These are phyloP conservation scores for Parietichytrium sp. DNA, from an alignment of 108 stramenopile genomes.

Conservation along the genomic window DNA sequence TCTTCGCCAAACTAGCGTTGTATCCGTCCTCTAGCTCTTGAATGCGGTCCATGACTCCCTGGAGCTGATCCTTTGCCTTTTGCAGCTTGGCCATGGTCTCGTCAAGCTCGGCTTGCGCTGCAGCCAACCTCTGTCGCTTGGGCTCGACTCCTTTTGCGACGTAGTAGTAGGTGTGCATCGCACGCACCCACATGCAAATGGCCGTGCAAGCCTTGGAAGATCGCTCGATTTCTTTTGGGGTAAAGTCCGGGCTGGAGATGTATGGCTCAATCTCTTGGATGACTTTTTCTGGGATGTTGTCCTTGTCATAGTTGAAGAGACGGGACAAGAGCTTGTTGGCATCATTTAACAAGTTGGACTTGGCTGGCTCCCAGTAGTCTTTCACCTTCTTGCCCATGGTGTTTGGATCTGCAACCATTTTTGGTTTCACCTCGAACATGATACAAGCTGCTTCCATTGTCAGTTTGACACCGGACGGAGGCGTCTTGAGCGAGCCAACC, in stretches of 20 bases:
- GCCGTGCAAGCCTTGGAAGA: constrained; percentile 65
- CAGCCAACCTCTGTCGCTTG: constrained; percentile 59
- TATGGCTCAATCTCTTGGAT: constrained; percentile 61
- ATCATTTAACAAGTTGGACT: constrained; percentile 55
- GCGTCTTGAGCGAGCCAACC: constrained; percentile 57
- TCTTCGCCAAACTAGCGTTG: constrained; percentile 58
- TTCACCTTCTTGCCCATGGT: constrained; percentile 54
- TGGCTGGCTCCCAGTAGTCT: constrained; percentile 62
- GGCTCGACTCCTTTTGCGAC: constrained; percentile 65
- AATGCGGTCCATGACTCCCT: constrained; percentile 56
- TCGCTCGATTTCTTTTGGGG: constrained; percentile 60
- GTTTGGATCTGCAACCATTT: constrained; percentile 57
- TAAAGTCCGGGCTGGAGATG: constrained; percentile 59
- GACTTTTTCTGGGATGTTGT: constrained; percentile 63
- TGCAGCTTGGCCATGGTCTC: constrained; percentile 53
- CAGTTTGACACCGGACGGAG: constrained; percentile 57
- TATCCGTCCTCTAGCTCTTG: constrained; percentile 53
- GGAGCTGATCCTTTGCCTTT: constrained; percentile 49
- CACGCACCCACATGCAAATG: constrained; percentile 70
- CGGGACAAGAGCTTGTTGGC: constrained; percentile 58
- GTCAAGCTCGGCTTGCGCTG: constrained; percentile 57
- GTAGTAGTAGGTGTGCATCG: constrained; percentile 66
- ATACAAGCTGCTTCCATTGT: constrained; percentile 64
- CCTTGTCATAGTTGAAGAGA: constrained; percentile 65
- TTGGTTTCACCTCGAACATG: constrained; percentile 62